Evolutionary conservation across 2,329 filamentous ascomycete species (phyloP), one percentile per base, ranked within the genome.

Genomic region (Chrysoporthe cubensis): DNA sequence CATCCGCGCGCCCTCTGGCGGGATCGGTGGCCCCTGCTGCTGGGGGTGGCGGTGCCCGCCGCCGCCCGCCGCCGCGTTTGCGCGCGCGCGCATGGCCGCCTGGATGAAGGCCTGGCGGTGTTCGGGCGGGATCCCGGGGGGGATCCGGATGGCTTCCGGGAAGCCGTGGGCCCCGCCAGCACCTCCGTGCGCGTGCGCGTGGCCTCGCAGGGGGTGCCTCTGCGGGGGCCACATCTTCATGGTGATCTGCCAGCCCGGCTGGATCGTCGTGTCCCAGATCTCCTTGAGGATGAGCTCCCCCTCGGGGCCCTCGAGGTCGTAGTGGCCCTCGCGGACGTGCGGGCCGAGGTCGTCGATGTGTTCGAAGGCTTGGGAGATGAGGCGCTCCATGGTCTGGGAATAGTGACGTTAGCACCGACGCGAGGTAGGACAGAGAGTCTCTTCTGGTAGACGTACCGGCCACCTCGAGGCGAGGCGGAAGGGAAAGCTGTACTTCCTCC

Each of bases 401-500:
- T 65, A 44, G 32, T 32, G 32, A 8, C 8, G 32, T 62, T 46
- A 69, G 44, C 11, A 4, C 14, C 32, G 43, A 44, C 40, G 18
- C 8, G 7, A n/a, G 34, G 26, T 18, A 57, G 37, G 18, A 32
- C 40, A 14, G 42, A 4, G 50, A 4, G 16, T 7, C 14, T 4
- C 4, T 3, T n/a, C 9, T 60, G 21, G 7, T 65, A 52, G 44
- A 85, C 88, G 76, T 87, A 94, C 92, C 82, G 84, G 82, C 93
- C 93, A 96, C 2, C 90, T 96, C 74, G 89, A 88, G 78, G 94
- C 97, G 42, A 96, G 78, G 71, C 94, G 88, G 80, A 90, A 97
- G 1, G 94, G 94, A 75, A 97, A 97, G 79, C 89, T 96, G 78
- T 96, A 97, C 78, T 96, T 97, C 72, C 94, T 87, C 43, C 93